Conservation (phyloP, 2,329 filamentous ascomycete genomes). For the Triangularia verruculosa region DNA sequence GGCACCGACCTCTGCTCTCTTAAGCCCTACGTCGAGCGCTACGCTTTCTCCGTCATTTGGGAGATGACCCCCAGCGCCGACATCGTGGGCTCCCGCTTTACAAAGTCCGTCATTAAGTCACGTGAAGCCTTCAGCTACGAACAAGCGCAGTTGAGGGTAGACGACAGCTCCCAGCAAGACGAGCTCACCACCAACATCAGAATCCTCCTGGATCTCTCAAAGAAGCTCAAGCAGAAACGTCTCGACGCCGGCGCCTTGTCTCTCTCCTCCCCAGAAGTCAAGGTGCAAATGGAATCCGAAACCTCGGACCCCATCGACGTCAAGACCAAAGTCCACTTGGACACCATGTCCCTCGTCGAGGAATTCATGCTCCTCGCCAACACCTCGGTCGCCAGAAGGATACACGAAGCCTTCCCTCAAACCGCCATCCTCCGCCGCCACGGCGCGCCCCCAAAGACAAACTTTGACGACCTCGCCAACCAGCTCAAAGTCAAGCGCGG, state of each 20-base stretch:
- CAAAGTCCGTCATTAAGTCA: slow-evolving; percentile 96
- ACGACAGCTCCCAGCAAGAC: slow-evolving; percentile 82
- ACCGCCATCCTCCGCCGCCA: slow-evolving; percentile 92
- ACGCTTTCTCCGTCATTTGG: slow-evolving; percentile 83
- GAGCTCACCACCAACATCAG: slow-evolving; percentile 89
- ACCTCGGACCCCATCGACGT: slow-evolving; percentile 95
- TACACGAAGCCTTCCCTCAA: slow-evolving; percentile 89
- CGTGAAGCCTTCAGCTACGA: slow-evolving; percentile 98
- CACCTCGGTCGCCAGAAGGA: slow-evolving; percentile 85
- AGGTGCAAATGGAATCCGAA: slow-evolving; percentile 91
- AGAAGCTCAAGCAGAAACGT: slow-evolving; percentile 89
- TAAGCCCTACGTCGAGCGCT: slow-evolving; percentile 96
- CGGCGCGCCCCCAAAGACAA: slow-evolving; percentile 86
- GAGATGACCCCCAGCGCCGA: slow-evolving; percentile 83
- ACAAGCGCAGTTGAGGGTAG: slow-evolving; percentile 88
- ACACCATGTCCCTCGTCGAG: slow-evolving; percentile 96
- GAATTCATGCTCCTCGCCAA: slow-evolving; percentile 99
- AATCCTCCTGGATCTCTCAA: slow-evolving; percentile 80
- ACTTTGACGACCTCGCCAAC: slow-evolving; percentile 90
- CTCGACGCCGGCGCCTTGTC: slow-evolving; percentile 95
- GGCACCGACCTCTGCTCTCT: slow-evolving; percentile 95
- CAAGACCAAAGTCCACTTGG: slow-evolving; percentile 89
- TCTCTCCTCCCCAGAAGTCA: slow-evolving; percentile 95
- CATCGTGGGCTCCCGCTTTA: slow-evolving; percentile 81
- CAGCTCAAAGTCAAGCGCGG: slow-evolving; percentile 86